These are phyloP conservation scores for Mangifera indica DNA, from an alignment of 345 rosid genomes.

Conservation along the genomic window DNA sequence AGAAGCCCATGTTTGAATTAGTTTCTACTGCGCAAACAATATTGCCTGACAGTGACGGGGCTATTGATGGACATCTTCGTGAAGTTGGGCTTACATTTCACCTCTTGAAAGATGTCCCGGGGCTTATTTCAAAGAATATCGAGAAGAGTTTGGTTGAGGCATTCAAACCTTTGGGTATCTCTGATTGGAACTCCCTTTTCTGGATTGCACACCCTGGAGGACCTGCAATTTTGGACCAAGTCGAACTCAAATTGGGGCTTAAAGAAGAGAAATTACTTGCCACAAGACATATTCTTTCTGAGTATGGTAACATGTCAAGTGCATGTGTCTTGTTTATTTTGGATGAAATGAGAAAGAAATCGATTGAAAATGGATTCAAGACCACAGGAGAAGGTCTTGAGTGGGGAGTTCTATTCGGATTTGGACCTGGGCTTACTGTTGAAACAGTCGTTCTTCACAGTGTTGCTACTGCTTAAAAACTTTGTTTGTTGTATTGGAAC, in stretches of 20 bases:
- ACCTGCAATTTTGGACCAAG: constrained; percentile 45
- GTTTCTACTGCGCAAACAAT: constrained; percentile 43
- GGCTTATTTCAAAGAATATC: constrained; percentile 38
- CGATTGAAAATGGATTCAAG: constrained; percentile 21
- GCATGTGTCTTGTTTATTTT: constrained; percentile 41
- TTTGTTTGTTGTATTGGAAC: no score
- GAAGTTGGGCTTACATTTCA: constrained; percentile 48
- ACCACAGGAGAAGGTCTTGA: constrained; percentile 50
- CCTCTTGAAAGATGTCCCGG: constrained; percentile 45
- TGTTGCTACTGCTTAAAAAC: background rate
- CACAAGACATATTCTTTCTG: constrained; percentile 38
- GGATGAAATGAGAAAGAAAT: constrained; percentile 50
- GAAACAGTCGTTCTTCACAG: constrained; percentile 51
- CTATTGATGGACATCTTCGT: constrained; percentile 51
- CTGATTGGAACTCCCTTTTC: constrained; percentile 55
- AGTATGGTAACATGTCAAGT: constrained; percentile 49
- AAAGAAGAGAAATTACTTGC: constrained; percentile 33
- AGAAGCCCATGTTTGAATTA: constrained; percentile 42
- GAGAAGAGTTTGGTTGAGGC: constrained; percentile 40
- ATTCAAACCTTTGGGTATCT: constrained; percentile 41
- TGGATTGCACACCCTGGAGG: constrained; percentile 59
- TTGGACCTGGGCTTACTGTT: constrained; percentile 54
- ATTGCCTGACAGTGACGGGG: constrained; percentile 48
- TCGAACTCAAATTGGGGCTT: constrained; percentile 36
- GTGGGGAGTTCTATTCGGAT: constrained; percentile 55